Evolutionary conservation across 1,139 yeast species (phyloP).

Genomic region (Pichia sp.): DNA sequence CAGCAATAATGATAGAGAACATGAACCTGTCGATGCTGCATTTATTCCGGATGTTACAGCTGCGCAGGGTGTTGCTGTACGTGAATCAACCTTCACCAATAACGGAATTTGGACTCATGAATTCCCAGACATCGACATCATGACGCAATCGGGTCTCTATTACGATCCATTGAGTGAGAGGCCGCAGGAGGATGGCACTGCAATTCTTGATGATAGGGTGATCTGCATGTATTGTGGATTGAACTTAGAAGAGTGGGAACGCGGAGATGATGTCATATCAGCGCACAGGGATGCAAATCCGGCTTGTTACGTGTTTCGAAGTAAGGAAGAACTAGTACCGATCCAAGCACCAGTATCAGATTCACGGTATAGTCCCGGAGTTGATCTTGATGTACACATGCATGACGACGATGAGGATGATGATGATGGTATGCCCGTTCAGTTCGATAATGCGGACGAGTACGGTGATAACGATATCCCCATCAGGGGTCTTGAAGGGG

Average conservation of each 20-base stretch:
- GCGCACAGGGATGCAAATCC: slow-evolving; percentile 44
- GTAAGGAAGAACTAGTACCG: background rate
- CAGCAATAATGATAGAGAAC: too few relatives aligned
- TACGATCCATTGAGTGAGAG: slow-evolving; percentile 35
- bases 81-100: slow-evolving; percentile 7
- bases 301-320: slow-evolving; percentile 42
- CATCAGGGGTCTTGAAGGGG: too few relatives aligned
- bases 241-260: slow-evolving; percentile 67
- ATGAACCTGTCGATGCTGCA: too few relatives aligned
- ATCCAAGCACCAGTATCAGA: background rate
- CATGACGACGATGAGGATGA: background rate
- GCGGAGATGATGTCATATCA: slow-evolving; percentile 52
- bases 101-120: slow-evolving; percentile 5
- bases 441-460: background rate
- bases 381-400: slow-evolving; percentile 1
- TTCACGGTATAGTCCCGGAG: background rate
- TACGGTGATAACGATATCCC: slow-evolving; percentile 1
- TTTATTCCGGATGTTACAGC: too few relatives aligned
- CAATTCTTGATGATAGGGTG: slow-evolving; percentile 52
- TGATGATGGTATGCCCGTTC: background rate
- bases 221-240: slow-evolving; percentile 67
- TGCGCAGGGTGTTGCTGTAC: too few relatives aligned
- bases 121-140: slow-evolving; percentile 5
- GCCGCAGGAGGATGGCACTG: too few relatives aligned
- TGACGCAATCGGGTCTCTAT: slow-evolving; percentile 37